phyloP scores from a whole-genome alignment of 768 basidiomycete species.

The Leccinum subgranulosum region DNA sequence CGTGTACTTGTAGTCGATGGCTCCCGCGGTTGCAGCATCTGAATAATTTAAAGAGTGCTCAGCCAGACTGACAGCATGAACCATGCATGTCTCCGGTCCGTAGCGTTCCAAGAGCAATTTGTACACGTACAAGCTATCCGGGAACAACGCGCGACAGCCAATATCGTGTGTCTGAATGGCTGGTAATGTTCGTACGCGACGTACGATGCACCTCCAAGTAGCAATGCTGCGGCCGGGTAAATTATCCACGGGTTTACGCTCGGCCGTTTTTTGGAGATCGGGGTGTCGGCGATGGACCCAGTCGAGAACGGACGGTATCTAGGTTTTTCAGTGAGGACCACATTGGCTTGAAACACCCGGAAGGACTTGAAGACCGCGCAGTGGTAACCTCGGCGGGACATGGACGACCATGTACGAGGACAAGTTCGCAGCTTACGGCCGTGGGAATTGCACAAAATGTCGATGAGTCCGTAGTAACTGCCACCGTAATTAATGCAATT shows the following conservation, averaged over 20 bases:
- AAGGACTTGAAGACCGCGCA: constrained; percentile 10
- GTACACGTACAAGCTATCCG: constrained; percentile 61
- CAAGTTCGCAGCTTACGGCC: background rate
- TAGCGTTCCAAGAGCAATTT: constrained; percentile 19
- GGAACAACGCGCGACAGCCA: constrained; percentile 77
- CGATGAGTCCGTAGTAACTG: background rate
- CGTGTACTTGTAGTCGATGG: constrained; percentile 70
- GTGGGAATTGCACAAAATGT: background rate
- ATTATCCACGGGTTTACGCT: constrained; percentile 22
- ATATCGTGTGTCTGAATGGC: constrained; percentile 69
- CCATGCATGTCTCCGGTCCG: constrained; percentile 25
- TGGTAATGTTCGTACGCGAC: constrained; percentile 65
- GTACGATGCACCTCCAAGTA: constrained; percentile 31
- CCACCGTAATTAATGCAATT: too few relatives aligned
- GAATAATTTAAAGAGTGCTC: constrained; percentile 6
- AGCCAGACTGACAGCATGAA: background rate
- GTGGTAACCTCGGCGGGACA: constrained; percentile 17
- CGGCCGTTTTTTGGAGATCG: constrained; percentile 2
- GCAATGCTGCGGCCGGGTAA: constrained; percentile 22
- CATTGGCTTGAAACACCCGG: constrained; percentile 3
- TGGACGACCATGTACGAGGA: constrained; percentile 2
- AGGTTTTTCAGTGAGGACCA: constrained; percentile 2
- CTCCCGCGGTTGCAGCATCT: constrained; percentile 63
- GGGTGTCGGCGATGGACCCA: background rate
- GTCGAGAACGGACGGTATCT: constrained; percentile 13